Percentiles rank a stretch among this genome's conserved stretches.
phyloP scores from a whole-genome alignment of 2,329 filamentous ascomycete genomes.

The Xylaria hypoxylon region DNA sequence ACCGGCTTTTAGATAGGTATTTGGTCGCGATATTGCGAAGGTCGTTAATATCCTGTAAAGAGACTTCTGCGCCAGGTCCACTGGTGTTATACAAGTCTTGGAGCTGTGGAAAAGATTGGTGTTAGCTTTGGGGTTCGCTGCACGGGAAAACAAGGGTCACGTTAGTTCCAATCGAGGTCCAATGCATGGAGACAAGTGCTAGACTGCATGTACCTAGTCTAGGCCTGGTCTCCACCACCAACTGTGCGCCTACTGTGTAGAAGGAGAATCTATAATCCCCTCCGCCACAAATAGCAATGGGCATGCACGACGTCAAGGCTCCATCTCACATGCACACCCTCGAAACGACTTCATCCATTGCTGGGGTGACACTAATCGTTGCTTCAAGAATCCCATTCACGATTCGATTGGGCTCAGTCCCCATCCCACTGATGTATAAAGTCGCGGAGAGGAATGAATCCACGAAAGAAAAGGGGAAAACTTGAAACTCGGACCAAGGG shows the following conservation, averaged over 20 bases:
- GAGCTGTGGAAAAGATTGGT: conserved; percentile 35
- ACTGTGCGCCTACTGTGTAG: background rate
- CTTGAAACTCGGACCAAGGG: background rate
- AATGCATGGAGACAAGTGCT: too few relatives aligned
- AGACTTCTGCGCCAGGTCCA: background rate
- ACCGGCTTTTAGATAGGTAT: background rate
- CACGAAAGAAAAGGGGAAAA: background rate
- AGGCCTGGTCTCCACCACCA: background rate
- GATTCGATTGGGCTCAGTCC: background rate
- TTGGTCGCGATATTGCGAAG: background rate
- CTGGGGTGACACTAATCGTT: too few relatives aligned
- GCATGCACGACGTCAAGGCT: background rate
- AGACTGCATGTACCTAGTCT: background rate
- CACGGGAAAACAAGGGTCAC: conserved; percentile 13
- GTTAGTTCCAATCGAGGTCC: background rate
- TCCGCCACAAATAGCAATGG: background rate
- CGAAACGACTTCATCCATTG: background rate
- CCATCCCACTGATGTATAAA: too few relatives aligned
- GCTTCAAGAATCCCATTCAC: background rate
- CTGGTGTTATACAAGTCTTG: conserved; percentile 19
- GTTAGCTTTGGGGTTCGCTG: conserved; percentile 25
- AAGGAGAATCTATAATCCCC: conserved; percentile 19
- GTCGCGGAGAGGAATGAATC: background rate
- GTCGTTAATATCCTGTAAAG: background rate
- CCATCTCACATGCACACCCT: background rate